phyloP scores from a whole-genome alignment of 352 stramenopile genomes.

The Pythium diclinum region DNA sequence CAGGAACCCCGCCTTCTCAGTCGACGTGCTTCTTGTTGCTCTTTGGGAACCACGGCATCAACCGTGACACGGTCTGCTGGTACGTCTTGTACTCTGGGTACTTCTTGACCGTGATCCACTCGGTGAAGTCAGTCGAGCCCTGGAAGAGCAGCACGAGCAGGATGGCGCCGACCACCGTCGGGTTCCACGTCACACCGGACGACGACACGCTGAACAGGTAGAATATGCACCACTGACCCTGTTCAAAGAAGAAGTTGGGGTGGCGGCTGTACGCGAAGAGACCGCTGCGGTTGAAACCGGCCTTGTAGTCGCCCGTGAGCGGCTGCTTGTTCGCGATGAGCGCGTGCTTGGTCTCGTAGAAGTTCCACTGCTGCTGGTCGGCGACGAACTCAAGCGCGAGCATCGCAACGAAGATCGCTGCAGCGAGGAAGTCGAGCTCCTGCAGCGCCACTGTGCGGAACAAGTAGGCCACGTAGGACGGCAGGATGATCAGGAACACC shows the following conservation, averaged over 20 bases:
- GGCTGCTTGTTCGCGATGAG: slow-evolving; percentile 46
- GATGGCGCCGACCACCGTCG: slow-evolving; percentile 68
- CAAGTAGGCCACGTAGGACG: slow-evolving; percentile 64
- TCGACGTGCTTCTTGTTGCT: slow-evolving; percentile 20
- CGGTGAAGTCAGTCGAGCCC: slow-evolving; percentile 86
- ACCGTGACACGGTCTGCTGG: slow-evolving; percentile 63
- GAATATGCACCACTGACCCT: slow-evolving; percentile 88
- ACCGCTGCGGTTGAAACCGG: slow-evolving; percentile 81
- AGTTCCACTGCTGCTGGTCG: slow-evolving; percentile 92
- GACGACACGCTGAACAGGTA: slow-evolving; percentile 88
- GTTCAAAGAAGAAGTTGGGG: slow-evolving; percentile 93
- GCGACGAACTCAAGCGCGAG: slow-evolving; percentile 82
- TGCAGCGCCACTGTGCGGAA: slow-evolving; percentile 50
- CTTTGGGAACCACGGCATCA: slow-evolving; percentile 55
- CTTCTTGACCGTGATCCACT: slow-evolving; percentile 86
- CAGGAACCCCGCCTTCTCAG: background rate
- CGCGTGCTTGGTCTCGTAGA: slow-evolving; percentile 87
- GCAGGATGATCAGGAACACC: slow-evolving; percentile 74
- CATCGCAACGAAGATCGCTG: slow-evolving; percentile 57
- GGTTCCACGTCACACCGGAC: slow-evolving; percentile 55
- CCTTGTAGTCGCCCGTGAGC: slow-evolving; percentile 65
- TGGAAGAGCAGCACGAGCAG: slow-evolving; percentile 89
- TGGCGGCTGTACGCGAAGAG: slow-evolving; percentile 92
- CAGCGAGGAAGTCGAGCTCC: slow-evolving; percentile 54
- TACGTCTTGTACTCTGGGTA: slow-evolving; percentile 90